phyloP scores from a whole-genome alignment of 306 rosid species.

The Carpinus fangiana region DNA sequence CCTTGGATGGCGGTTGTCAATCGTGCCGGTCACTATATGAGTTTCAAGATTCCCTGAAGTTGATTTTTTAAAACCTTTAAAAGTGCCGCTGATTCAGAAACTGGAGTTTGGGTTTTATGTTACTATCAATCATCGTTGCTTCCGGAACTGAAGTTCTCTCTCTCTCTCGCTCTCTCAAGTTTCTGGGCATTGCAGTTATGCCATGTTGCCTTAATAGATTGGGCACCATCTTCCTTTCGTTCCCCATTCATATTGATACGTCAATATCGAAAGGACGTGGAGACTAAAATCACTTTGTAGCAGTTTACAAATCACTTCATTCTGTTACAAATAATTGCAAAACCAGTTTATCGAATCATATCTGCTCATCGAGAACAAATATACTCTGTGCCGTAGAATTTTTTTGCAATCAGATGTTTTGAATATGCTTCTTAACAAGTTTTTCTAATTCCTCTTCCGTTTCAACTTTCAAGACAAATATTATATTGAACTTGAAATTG shows the following conservation, averaged over 20 bases:
- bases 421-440: neutral
- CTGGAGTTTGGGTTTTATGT: neutral
- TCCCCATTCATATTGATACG: neutral
- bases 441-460: neutral
- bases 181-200: neutral
- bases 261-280: neutral
- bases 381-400: too few species aligned
- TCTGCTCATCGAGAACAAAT: too few species aligned
- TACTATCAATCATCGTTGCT: neutral
- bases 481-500: neutral
- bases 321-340: too few species aligned
- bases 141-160: neutral
- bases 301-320: neutral
- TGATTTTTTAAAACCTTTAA: neutral
- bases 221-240: neutral
- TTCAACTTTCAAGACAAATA: neutral
- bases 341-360: too few species aligned
- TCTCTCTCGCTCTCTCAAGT: neutral
- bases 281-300: neutral
- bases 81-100: neutral
- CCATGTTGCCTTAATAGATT: neutral
- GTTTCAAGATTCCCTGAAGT: neutral
- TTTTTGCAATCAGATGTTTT: too few species aligned
- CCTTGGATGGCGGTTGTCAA: neutral
- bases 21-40: neutral